Base-by-base conservation (phyloP, 768 basidiomycete genomes). In the Lactarius indigo region DNA sequence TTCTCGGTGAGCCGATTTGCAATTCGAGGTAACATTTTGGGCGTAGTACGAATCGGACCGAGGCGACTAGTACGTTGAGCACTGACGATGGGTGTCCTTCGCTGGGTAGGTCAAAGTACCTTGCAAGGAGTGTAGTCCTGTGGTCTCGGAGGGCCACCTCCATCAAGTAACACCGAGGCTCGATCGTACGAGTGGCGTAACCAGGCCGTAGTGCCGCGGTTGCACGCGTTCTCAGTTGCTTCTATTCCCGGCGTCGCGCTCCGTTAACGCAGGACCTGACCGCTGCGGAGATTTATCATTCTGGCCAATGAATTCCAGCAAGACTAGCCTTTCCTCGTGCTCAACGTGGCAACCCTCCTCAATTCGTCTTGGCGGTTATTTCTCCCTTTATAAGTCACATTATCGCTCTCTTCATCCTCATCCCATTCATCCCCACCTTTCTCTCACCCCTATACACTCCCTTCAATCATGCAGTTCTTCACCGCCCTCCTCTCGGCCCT, bases 401-500 rank as follows among this genome's bases (percentile, higher is more conserved):
- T 1, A 5, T 12, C 12, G 50, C 15, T 18, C 23, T 28, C 54
- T 28, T n/a, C 8, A 23, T 65, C 28, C 30, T 5, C 61, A 55
- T 44, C 28, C 39, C 10, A 15, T 26, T 5, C 18, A 1, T 35
- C 13, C 18, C n/a, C 17, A 33, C n/a, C 23, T n/a, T 6, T 20
- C 15, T 37, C 20, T 9, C 33, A 8, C 44, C 31, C 15, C 20
- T 23, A 55, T 39, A n/a, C n/a, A n/a, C 26, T 41, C n/a, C 9
- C 44, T 17, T 28, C 31, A 20, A 26, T 17, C 1, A 70, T 70
- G 69, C 57, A 64, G 30, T 31, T 69, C 69, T 42, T 70, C 52
- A 15, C 60, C 52, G 18, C 41, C 30, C 56, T 70, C 35, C 26
- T 64, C 30, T 31, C 64, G 1, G 57, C 52, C 13, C 59, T 68